These are phyloP conservation scores for Russula vinacea DNA, from an alignment of 768 basidiomycete genomes.

Conservation along the genomic window DNA sequence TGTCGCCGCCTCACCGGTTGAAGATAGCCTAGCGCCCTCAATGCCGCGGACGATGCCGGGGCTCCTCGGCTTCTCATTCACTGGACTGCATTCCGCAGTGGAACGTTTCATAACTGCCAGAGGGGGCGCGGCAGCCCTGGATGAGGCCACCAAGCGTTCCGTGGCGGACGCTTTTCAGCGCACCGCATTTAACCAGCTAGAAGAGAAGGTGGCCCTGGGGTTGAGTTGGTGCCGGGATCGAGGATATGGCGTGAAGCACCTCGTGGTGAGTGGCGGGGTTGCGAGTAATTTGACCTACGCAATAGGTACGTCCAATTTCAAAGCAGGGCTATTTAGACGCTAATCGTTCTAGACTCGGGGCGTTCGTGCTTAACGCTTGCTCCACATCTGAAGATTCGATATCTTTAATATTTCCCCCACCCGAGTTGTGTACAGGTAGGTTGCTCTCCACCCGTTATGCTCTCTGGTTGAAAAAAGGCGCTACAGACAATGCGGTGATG, in stretches of 20 bases:
- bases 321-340: neutral
- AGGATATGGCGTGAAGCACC: slow-evolving; percentile 47
- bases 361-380: slow-evolving; percentile 34
- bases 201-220: slow-evolving; percentile 64
- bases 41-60: slow-evolving; percentile 49
- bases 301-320: slow-evolving; percentile 45
- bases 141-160: slow-evolving; percentile 41
- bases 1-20: slow-evolving; percentile 40
- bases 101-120: slow-evolving; percentile 51
- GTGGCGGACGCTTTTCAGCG: slow-evolving; percentile 72
- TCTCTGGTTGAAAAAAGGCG: neutral
- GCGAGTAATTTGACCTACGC: slow-evolving; percentile 77
- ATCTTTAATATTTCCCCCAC: slow-evolving; percentile 68
- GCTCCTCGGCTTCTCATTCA: slow-evolving; percentile 70
- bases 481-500: slow-evolving; percentile 92
- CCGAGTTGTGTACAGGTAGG: slow-evolving; percentile 76
- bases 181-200: slow-evolving; percentile 68
- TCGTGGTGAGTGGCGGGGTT: slow-evolving; percentile 91
- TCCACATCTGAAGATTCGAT: slow-evolving; percentile 40
- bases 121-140: slow-evolving; percentile 43
- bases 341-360: slow-evolving; percentile 36
- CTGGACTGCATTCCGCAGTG: slow-evolving; percentile 69
- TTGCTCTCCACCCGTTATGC: neutral
- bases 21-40: slow-evolving; percentile 32
- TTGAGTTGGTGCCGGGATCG: slow-evolving; percentile 44